Evolutionary conservation across 2,329 filamentous ascomycete species (phyloP), one percentile per base, ranked within the genome.

Genomic region (Colletotrichum abscissum): DNA sequence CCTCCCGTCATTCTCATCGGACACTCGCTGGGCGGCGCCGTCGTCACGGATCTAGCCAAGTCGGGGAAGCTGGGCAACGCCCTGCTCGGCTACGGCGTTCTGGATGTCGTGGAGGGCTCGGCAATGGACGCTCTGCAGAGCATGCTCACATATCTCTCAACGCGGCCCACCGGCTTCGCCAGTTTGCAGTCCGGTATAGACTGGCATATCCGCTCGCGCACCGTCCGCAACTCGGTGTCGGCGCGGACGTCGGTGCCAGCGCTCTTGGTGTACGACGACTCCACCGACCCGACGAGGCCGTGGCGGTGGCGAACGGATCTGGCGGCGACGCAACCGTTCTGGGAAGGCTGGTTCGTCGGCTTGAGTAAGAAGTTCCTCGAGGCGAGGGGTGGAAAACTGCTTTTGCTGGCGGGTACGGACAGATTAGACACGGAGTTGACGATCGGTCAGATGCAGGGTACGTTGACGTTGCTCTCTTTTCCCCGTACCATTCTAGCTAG

Each of bases 361-460:
- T 87, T 98, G 78, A 97, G 94, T 81, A 90, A 90, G 78, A 98
- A 97, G 83, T 99, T 98, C 80, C 87, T 98, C 56, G 88, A 88
- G 65, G 94, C 93, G 0, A 91, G 89, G 75, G 95, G 94, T 33
- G 95, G 95, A 9, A 98, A 98, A 82, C 82, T 97, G 74, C 84
- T 98, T 63, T 84, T 98, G 64, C 88, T 98, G 38, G 96, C 95
- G 3, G 95, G 95, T 22, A 98, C 95, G 12, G 96, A 98, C 84
- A 88, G 95, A 62, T 82, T 98, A 70, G 95, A 98, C 81, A 97
- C 94, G 76, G 95, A 97, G 79, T 84, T 98, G 79, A 98, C 94
- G 82, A 98, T 98, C 81, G 95, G 95, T 19, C 95, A 98, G 84
- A 98, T 98, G 95, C 95, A 98, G 86, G 95, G 94, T 93, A 85